Conservation (phyloP, 139 green algal genomes). For the Dunaliella primolecta region DNA sequence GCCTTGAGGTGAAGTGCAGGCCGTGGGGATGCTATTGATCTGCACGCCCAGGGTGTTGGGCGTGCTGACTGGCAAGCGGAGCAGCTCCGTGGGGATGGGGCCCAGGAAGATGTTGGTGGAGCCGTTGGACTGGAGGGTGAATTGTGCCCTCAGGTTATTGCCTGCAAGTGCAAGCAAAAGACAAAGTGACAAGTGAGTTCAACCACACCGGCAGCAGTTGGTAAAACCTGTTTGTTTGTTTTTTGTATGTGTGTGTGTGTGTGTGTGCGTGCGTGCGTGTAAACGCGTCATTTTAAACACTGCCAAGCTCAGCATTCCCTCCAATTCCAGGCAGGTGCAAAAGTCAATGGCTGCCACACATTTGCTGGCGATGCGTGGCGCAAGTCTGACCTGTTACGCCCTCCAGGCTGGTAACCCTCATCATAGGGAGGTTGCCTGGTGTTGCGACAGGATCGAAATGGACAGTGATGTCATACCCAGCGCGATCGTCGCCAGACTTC, state of each 20-base stretch:
- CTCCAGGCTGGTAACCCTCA: conserved; percentile 1
- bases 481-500: background rate
- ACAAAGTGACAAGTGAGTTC: too few species aligned
- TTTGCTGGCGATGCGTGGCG: too few species aligned
- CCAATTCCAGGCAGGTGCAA: too few species aligned
- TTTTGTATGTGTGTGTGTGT: too few species aligned
- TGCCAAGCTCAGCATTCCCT: too few species aligned
- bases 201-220: too few species aligned
- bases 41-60: conserved; percentile 2
- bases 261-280: too few species aligned
- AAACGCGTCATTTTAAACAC: too few species aligned
- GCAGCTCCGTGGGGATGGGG: conserved; percentile 35
- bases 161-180: too few species aligned
- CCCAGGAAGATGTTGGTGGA: conserved; percentile 20
- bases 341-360: too few species aligned
- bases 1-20: conserved; percentile 17
- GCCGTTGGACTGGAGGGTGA: background rate
- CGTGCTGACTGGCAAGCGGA: conserved; percentile 12
- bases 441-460: conserved; percentile 19
- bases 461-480: conserved; percentile 5
- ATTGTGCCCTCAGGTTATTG: too few species aligned
- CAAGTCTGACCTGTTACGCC: background rate
- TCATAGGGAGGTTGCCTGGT: conserved; percentile 19
- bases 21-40: conserved; percentile 18
- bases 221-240: too few species aligned